Base-by-base conservation (phyloP, 768 basidiomycete genomes). In the Xerocomus brunneocitrinus region DNA sequence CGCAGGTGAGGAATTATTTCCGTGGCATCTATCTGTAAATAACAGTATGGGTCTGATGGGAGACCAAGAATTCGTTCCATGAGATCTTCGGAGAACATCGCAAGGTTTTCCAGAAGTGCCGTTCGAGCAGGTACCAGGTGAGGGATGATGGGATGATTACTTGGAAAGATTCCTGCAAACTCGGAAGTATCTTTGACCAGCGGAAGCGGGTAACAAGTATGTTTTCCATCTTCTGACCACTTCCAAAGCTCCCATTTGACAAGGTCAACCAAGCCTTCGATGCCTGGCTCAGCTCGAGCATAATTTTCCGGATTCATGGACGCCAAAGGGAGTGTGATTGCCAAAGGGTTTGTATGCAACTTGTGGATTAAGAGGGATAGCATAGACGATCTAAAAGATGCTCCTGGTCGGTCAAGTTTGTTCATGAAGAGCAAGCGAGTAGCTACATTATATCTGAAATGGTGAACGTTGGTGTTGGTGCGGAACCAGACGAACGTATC, bases 341-440 rank as follows among this genome's bases (percentile, higher is more conserved):
- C 69, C 66, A 87, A 73, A 2, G 91, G 91, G 48, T 82, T 82
- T 3, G 83, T 80, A 62, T 94, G 91, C 36, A 94, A 76, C 35
- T 83, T 77, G 67, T 92, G 80, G n/a, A 78, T 71, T 10, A 92
- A 75, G 34, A 91, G 70, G 28, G 91, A 93, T n/a, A 76, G 60
- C 6, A 91, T 58, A 0, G 91, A 90, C 5, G 81, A 76, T 53
- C 75, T 76, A 62, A 91, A 84, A 1, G 89, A 92, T 4, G 91
- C 88, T 34, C 91, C 92, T 27, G 91, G 81, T 46, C 91, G 82
- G 68, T 94, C 91, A 42, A 93, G 77, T 67, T 94, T 94, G 74
- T 94, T 94, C 53, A 93, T 68, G 68, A 93, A 91, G 59, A 93
- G 75, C 48, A 94, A 78, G 49, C 89, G 76, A 12, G 88, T 86